Percentiles rank a stretch among this genome's conserved stretches.
These are phyloP conservation scores for Naganishia sp. DNA, from an alignment of 1,284 basidiomycete genomes.

Conservation along the genomic window DNA sequence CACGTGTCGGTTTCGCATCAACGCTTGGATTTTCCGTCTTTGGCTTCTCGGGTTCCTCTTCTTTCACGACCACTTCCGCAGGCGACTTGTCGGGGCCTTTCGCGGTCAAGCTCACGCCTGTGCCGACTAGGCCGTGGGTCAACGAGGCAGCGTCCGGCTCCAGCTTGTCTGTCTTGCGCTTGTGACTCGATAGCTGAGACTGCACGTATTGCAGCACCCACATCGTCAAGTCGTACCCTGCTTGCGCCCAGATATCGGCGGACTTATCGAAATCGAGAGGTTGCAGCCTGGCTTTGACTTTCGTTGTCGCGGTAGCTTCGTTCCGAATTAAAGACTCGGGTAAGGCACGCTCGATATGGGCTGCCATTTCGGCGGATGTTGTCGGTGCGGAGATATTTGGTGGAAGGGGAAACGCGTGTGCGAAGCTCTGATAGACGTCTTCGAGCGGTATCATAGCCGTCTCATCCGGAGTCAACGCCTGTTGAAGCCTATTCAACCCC, in stretches of 20 bases:
- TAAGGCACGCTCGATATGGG: background rate
- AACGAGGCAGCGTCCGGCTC: background rate
- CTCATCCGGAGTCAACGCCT: slow-evolving; percentile 3
- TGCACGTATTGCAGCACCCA: slow-evolving; percentile 24
- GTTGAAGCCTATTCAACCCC: background rate
- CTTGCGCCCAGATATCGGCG: slow-evolving; percentile 18
- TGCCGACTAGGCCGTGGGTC: slow-evolving; percentile 42
- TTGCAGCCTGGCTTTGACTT: background rate
- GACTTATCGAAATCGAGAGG: slow-evolving; percentile 7
- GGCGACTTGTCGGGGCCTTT: slow-evolving; percentile 46
- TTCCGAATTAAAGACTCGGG: background rate
- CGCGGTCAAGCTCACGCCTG: slow-evolving; percentile 49
- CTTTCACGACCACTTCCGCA: slow-evolving; percentile 31
- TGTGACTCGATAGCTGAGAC: slow-evolving; percentile 5
- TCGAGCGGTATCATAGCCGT: background rate
- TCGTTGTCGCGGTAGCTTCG: background rate
- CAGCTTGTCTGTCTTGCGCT: background rate
- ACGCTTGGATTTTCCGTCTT: slow-evolving; percentile 9
- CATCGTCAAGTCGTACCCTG: slow-evolving; percentile 12
- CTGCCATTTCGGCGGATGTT: background rate
- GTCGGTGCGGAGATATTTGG: slow-evolving; percentile 2
- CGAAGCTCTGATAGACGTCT: background rate
- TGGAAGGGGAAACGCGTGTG: slow-evolving; percentile 16
- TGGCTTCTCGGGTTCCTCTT: background rate
- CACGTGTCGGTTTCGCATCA: slow-evolving; percentile 13